A percentile compares a stretch with the other conserved stretches of the same genome.
Evolutionary conservation across 495 filamentous ascomycete species (phyloP).

Genomic region (Chaetomium fimeti): DNA sequence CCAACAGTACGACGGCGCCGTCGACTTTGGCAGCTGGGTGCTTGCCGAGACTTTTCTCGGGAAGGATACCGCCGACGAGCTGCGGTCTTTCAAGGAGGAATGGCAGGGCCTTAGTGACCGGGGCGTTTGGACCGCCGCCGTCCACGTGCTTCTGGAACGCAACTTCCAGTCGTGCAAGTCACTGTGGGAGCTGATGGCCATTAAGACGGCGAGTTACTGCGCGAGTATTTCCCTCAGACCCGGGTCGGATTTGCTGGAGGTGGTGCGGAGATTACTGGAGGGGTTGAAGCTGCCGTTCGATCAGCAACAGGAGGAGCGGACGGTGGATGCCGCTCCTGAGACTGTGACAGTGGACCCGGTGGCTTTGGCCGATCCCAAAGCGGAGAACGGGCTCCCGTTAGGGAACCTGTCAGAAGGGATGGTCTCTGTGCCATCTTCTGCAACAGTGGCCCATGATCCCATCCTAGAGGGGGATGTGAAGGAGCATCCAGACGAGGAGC

Average conservation of each 20-base stretch:
- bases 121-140: not conserved
- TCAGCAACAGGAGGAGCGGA: not conserved
- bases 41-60: not conserved
- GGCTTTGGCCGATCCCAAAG: no score
- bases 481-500: no score
- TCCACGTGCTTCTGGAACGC: not conserved
- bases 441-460: no score
- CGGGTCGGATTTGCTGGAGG: not conserved
- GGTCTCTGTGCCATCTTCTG: no score
- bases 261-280: not conserved
- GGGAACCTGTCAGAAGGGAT: no score
- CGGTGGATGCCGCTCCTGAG: no score
- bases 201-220: conserved; percentile 2
- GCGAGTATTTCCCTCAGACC: not conserved
- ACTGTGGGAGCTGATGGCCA: conserved; percentile 16
- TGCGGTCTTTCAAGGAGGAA: not conserved
- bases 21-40: not conserved
- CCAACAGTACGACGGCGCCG: conserved; percentile 2
- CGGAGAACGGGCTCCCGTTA: no score
- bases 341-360: no score
- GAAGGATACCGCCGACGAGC: not conserved
- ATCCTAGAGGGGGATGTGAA: no score
- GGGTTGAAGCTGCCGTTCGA: not conserved
- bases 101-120: not conserved
- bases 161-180: conserved; percentile 1